Conservation (phyloP, 2,329 filamentous ascomycete genomes). For the Diaporthe citri region DNA sequence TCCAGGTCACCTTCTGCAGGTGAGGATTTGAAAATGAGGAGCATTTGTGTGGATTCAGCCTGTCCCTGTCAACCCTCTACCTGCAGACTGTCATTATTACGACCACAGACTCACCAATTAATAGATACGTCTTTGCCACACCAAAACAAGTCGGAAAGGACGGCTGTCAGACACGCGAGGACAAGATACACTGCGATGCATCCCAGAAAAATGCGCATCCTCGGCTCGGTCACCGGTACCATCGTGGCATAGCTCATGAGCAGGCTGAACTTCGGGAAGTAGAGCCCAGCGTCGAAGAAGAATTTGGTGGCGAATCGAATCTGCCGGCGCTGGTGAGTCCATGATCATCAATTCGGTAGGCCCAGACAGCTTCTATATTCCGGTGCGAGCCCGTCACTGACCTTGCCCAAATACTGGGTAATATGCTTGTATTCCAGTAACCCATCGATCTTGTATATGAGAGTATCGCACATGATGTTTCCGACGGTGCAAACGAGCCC, state of each 20-base stretch:
- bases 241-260: conserved; percentile 35
- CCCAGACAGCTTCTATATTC: background rate
- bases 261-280: conserved; percentile 40
- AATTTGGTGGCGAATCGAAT: conserved; percentile 39
- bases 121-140: conserved; percentile 21
- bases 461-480: conserved; percentile 38
- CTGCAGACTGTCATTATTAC: background rate
- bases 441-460: conserved; percentile 28
- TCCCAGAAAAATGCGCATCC: conserved; percentile 29
- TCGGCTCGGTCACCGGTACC: conserved; percentile 28
- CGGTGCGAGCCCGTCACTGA: background rate
- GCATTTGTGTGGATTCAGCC: conserved; percentile 24
- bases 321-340: conserved; percentile 1
- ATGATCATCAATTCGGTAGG: background rate
- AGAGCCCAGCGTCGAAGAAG: conserved; percentile 39
- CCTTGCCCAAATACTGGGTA: conserved; percentile 14
- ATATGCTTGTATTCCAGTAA: conserved; percentile 16
- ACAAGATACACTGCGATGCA: conserved; percentile 18
- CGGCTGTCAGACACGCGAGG: conserved; percentile 11
- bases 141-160: conserved; percentile 16
- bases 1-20: conserved; percentile 19
- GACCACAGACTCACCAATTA: conserved; percentile 10
- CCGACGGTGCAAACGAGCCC: conserved; percentile 31
- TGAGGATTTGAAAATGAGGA: conserved; percentile 33
- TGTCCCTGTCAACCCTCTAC: background rate